Base-by-base conservation (phyloP, 352 stramenopile species). In the Phytophthora rubi region DNA sequence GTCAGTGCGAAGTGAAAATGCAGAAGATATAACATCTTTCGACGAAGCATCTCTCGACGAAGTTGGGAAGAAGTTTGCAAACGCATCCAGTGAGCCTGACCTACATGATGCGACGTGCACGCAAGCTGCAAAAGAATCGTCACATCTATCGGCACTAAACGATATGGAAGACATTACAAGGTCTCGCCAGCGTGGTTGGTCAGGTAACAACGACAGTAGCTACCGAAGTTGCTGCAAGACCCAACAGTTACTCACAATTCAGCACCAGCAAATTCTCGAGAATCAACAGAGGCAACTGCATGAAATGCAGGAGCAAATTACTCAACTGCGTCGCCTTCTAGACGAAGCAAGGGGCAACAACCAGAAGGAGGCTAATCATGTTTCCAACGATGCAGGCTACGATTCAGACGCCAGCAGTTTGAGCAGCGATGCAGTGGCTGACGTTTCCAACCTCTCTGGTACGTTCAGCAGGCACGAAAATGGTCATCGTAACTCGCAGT, bases 221-320 rank as follows among this genome's bases (percentile, higher is more conserved):
- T 70, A 74, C 21, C 77, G 65, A 42, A 86, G 71, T 61, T 94
- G 84, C 55, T 92, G 84, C 55, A 85, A 83, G 35, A 81, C 83
- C 0, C 84, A 94, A 51, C 78, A 90, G 49, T 64, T 92, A 26
- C 60, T 94, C 52, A 86, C 81, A 23, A 81, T 88, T 35, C 84
- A 92, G 59, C 86, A 94, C 44, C 86, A 94, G 37, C 77, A 92
- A 68, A 90, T 92, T 32, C 70, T 93, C 15, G 83, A 93, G 53
- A 89, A 92, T 6, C 86, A 94, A 37, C 82, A 92, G 61, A 72
- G 64, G 9, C 86, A 94, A 56, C 62, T 94, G 15, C 78, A 84
- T 23, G 83, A 91, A 37, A 83, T 94, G 77, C 83, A 92, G 69
- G 77, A 85, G 54, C 86, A 94, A 57, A 92, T 94, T 45, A 54